phyloP scores from a whole-genome alignment of 331 rosid species.

The Cydonia oblonga region DNA sequence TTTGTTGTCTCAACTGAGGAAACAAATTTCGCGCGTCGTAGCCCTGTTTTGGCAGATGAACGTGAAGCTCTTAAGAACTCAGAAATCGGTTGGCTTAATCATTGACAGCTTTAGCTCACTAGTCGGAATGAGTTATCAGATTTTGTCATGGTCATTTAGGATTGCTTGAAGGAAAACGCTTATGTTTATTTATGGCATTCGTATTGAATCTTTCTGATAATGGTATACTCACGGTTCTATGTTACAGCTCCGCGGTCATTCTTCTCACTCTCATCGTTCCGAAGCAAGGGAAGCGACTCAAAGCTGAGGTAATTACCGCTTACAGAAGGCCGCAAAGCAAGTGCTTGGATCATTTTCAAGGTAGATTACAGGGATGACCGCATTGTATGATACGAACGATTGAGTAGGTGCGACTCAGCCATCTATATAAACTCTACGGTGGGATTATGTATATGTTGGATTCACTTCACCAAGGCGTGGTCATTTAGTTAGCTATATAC shows the following conservation, averaged over 20 bases:
- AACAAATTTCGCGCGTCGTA: neutral
- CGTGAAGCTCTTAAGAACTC: neutral
- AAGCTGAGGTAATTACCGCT: conserved; percentile 55
- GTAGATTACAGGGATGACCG: conserved; percentile 40
- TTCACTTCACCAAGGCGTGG: conserved; percentile 27
- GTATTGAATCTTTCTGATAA: conserved; percentile 6
- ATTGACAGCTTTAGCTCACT: neutral
- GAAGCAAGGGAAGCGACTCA: conserved; percentile 91
- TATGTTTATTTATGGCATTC: conserved; percentile 5
- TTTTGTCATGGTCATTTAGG: conserved; percentile 2
- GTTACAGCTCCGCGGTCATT: conserved; percentile 87
- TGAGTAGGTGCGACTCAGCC: conserved; percentile 40
- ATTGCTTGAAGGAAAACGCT: conserved; percentile 1
- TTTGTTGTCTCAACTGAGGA: neutral
- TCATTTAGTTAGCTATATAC: conserved; percentile 44
- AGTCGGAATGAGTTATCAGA: neutral
- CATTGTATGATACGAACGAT: conserved; percentile 23
- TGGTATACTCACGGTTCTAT: conserved; percentile 10
- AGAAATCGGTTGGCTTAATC: neutral
- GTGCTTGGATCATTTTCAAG: conserved; percentile 33
- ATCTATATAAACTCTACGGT: conserved; percentile 33
- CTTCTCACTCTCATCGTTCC: conserved; percentile 84
- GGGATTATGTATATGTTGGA: conserved; percentile 59
- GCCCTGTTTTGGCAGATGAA: conserved; percentile 6
- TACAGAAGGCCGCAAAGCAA: conserved; percentile 3